A percentile compares a stretch with the other conserved stretches of the same genome.
Conservation (phyloP, 2,329 filamentous ascomycete species). For the Alternaria hordeiaustralica region DNA sequence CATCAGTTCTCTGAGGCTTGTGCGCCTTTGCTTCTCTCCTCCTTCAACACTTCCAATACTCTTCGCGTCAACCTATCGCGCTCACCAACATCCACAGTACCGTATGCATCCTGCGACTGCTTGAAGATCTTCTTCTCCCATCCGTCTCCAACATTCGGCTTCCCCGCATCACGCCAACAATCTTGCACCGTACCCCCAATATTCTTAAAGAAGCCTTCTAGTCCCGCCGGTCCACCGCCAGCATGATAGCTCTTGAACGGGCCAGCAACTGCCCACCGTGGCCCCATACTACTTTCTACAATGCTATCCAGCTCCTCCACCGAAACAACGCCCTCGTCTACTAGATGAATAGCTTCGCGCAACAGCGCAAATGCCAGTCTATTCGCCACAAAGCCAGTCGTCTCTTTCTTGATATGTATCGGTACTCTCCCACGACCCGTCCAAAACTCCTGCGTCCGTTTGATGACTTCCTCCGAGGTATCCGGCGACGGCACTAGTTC, state of each 20-base stretch:
- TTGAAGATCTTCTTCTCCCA: constrained; percentile 57
- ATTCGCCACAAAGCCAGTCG: constrained; percentile 65
- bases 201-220: constrained; percentile 62
- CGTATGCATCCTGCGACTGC: constrained; percentile 57
- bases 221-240: constrained; percentile 61
- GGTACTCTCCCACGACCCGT: constrained; percentile 51
- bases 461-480: constrained; percentile 50
- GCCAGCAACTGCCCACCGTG: constrained; percentile 48
- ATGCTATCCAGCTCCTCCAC: constrained; percentile 62
- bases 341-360: constrained; percentile 62
- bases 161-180: constrained; percentile 61
- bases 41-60: constrained; percentile 49
- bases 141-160: constrained; percentile 49
- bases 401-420: constrained; percentile 59
- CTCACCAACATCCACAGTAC: constrained; percentile 49
- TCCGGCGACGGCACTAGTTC: constrained; percentile 62
- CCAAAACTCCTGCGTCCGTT: constrained; percentile 57
- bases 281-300: constrained; percentile 37
- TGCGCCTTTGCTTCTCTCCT: constrained; percentile 26
- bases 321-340: constrained; percentile 59
- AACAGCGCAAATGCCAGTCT: constrained; percentile 64
- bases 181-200: constrained; percentile 62
- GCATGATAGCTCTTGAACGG: constrained; percentile 66
- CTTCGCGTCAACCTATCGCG: constrained; percentile 53
- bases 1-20: background rate